Evolutionary conservation across 2,329 filamentous ascomycete genomes (phyloP).

Genomic region (Colletotrichum liriopes): DNA sequence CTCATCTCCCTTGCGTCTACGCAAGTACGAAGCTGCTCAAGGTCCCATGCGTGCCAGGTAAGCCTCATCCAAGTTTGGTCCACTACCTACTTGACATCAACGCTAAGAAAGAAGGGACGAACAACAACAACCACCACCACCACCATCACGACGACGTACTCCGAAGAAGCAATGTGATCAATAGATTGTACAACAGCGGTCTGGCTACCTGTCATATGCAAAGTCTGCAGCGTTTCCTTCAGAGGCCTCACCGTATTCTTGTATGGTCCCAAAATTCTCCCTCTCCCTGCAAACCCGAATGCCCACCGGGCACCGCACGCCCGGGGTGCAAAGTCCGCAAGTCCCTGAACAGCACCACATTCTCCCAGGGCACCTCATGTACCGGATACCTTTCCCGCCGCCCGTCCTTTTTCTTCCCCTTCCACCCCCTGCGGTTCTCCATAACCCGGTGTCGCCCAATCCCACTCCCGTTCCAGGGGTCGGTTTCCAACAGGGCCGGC

Average conservation of each 20-base stretch:
- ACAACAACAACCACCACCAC: constrained; percentile 5
- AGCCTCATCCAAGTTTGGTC: constrained; percentile 33
- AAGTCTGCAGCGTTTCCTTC: not conserved
- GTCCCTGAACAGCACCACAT: constrained; percentile 31
- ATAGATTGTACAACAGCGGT: not conserved
- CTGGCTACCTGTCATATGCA: not conserved
- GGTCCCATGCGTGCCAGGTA: constrained; percentile 20
- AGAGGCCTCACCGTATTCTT: not conserved
- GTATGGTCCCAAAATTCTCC: constrained; percentile 12
- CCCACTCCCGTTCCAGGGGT: constrained; percentile 21
- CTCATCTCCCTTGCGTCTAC: constrained; percentile 34
- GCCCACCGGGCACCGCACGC: constrained; percentile 21
- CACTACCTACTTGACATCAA: constrained; percentile 12
- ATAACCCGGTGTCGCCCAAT: constrained; percentile 38
- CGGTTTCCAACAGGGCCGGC: constrained; percentile 15
- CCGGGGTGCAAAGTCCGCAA: constrained; percentile 23
- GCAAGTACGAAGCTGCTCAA: constrained; percentile 16
- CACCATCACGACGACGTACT: not conserved
- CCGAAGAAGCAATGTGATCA: constrained; percentile 3
- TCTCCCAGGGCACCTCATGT: constrained; percentile 1
- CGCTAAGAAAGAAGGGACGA: constrained; percentile 30
- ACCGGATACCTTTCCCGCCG: constrained; percentile 7
- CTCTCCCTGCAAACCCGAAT: constrained; percentile 17
- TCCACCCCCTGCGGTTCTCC: constrained; percentile 40
- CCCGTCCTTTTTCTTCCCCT: constrained; percentile 15